These are phyloP conservation scores for Lactarius quietus DNA, from an alignment of 768 basidiomycete genomes.

Conservation along the genomic window DNA sequence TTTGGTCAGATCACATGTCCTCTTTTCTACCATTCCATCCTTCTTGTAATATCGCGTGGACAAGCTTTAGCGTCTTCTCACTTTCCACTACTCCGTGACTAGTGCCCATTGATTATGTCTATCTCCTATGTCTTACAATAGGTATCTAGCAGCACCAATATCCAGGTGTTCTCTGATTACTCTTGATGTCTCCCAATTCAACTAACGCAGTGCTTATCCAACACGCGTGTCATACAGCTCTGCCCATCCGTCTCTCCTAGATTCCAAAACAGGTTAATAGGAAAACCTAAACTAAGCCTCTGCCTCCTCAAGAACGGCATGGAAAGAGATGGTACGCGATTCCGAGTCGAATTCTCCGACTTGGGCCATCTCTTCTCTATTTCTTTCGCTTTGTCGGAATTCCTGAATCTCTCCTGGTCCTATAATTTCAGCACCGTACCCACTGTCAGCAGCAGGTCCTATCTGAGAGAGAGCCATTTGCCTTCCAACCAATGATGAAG, in stretches of 20 bases:
- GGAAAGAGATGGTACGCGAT: background rate
- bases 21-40: background rate
- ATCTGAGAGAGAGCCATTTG: background rate
- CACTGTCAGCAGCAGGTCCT: background rate
- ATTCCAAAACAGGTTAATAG: background rate
- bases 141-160: background rate
- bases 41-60: background rate
- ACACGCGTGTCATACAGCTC: background rate
- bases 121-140: background rate
- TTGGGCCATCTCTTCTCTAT: background rate
- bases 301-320: background rate
- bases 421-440: background rate
- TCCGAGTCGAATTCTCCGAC: background rate
- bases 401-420: background rate
- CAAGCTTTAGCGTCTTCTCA: background rate
- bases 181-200: background rate
- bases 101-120: background rate
- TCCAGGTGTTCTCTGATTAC: background rate
- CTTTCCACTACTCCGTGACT: background rate
- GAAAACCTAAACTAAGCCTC: background rate
- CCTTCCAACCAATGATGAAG: conserved; percentile 7
- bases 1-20: background rate
- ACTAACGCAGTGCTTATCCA: background rate
- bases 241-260: background rate
- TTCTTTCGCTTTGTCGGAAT: background rate